Evolutionary conservation across 2,329 filamentous ascomycete species (phyloP), one percentile per base, ranked within the genome.

Genomic region (Pseudogymnoascus pannorum): DNA sequence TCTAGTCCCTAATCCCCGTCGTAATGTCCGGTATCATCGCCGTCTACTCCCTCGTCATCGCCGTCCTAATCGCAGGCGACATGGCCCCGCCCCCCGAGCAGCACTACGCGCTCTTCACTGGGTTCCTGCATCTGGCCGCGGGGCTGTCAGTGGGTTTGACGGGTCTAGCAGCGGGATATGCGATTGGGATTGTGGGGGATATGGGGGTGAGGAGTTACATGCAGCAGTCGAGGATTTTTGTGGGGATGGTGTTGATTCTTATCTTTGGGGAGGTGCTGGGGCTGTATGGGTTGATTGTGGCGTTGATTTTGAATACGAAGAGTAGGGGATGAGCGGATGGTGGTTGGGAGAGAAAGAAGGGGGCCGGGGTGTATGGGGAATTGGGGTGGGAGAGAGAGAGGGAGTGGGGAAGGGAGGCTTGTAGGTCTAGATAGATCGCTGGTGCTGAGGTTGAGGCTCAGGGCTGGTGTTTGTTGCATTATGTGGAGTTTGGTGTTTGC

Each of bases 21-120:
- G 87, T 99, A 80, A 99, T 99, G 94, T 96, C 94, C 69, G 94
- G 94, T 85, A 99, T 99, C 74, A 91, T 99, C 72, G 94, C 94
- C 62, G 94, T 99, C 68, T 99, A 99, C 78, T 91, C 92, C 59
- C 89, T 99, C 69, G 94, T 99, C 71, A 92, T 99, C 68, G 89
- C 93, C 16, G 94, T 99, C 72, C 85, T 99, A 68, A 99, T 99
- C 74, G 91, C 92, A 61, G 88, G 91, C 75, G 91, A 96, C 74
- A 86, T 97, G 74, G 83, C 81, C 58, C 89, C 92, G 26, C 88
- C 87, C 62, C 81, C 83, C 14, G 77, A 77, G 18, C 78, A 82
- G 67, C 74, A 81, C 72, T 96, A 96, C 78, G 92, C 87, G 72
- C 80, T 97, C 66, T 99, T 94, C 78, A 88, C 88, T 67, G 92